Percentiles rank a stretch among this genome's conserved stretches.
phyloP scores from a whole-genome alignment of 192 early-diverging fungal genomes.

The Backusella morwellensis region DNA sequence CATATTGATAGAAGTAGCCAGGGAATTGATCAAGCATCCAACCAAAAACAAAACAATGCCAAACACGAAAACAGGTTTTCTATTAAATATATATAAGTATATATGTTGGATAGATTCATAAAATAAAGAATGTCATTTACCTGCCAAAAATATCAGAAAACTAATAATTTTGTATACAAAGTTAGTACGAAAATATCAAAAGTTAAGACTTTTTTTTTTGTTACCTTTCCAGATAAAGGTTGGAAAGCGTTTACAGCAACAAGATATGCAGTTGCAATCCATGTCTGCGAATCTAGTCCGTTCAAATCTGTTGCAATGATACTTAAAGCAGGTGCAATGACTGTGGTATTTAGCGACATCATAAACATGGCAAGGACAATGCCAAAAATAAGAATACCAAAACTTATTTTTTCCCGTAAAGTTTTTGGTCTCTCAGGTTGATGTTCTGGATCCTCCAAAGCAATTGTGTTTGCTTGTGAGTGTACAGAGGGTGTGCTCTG shows the following conservation, averaged over 20 bases:
- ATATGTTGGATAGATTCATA: not conserved
- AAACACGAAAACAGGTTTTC: conserved; percentile 29
- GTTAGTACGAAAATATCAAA: not conserved
- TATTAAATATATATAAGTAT: not conserved
- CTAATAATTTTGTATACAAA: not conserved
- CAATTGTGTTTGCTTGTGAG: not conserved
- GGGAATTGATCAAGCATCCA: conserved; percentile 53
- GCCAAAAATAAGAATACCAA: conserved; percentile 7
- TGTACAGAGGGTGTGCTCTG: not conserved
- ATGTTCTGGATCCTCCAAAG: not conserved
- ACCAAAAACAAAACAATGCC: conserved; percentile 36
- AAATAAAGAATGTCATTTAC: not conserved
- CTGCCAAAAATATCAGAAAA: conserved; percentile 1
- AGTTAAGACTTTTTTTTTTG: not conserved
- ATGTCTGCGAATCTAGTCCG: conserved; percentile 21
- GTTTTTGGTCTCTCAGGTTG: not conserved
- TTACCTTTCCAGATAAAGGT: conserved; percentile 31
- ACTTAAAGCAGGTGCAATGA: conserved; percentile 36
- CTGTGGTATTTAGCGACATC: conserved; percentile 31
- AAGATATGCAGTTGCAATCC: conserved; percentile 35
- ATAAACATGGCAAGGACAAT: conserved; percentile 32
- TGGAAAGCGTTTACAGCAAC: conserved; percentile 31
- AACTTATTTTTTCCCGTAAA: not conserved
- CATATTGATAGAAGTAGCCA: conserved; percentile 60
- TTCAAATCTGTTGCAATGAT: conserved; percentile 28